Base-by-base conservation (phyloP, 2,329 filamentous ascomycete species). In the Emydomyces testavorans region DNA sequence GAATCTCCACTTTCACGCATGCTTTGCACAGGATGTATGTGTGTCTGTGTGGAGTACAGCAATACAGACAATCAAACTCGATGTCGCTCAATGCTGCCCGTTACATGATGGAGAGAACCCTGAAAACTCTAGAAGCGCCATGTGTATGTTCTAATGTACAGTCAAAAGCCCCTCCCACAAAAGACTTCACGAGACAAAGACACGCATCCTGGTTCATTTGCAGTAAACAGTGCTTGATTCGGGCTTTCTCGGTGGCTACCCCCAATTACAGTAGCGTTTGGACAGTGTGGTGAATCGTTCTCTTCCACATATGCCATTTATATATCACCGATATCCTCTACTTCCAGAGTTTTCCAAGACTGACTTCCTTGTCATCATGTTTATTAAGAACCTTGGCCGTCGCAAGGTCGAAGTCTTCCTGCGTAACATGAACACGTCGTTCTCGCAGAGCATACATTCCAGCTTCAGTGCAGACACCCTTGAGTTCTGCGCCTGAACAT, bases 351-450 rank as follows among this genome's bases (percentile, higher is more conserved):
- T 94, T 94, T 64, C 83, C 84, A 60, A 94, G 74, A 62, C 83
- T 88, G 58, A 88, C 85, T 66, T 94, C 89, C 78, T 96, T 96
- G 69, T 98, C 92, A 62, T 96, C 92, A 66, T 96, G 92, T 77
- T 95, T 96, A 79, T 98, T 96, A 65, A 98, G 78, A 52, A 98
- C 90, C 84, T 98, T 98, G 65, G 92, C 92, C 5, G 92, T 98
- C 28, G 92, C 92, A 53, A 98, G 77, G 67, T 98, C 92, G 66
- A 98, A 98, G 70, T 98, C 92, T 70, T 98, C 92, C 67, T 98
- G 92, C 31, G 92, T 98, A 56, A 98, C 92, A 66, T 98, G 92
- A 50, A 98, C 90, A 70, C 92, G 82, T 63, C 92, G 77, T 72
- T 98, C 92, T 58, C 92, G 82, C 55, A 98, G 75, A 11, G 92